Evolutionary conservation across 2,329 filamentous ascomycete genomes (phyloP), one percentile per base, ranked within the genome.

Genomic region (Penicillium hordei): DNA sequence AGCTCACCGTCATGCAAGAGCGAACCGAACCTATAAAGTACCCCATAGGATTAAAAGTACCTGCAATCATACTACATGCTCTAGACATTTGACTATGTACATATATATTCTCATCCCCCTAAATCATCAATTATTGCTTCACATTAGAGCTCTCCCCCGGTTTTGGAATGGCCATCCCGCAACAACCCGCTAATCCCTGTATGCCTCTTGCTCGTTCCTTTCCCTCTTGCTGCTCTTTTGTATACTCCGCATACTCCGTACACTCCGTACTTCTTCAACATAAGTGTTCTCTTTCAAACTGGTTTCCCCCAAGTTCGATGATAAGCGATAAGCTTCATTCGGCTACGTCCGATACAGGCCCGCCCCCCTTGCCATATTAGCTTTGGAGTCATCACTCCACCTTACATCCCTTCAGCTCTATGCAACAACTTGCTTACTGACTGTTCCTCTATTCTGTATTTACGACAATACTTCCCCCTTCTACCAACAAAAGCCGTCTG

Each of bases 271-370:
- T 31, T 36, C 40, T 31, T 25, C 13, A 23, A 19, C 17, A 29
- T 13, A 33, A 10, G 33, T 29, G 38, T 31, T 25, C 45, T 25
- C 39, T 40, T 44, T 17, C 17, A 25, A 19, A 25, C 29, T n/a
- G 33, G 29, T 15, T 38, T 33, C 19, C 34, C 45, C 54, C 57
- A 38, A 36, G 48, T 60, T 57, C 60, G 62, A 63, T 63, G 61
- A 65, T 63, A 65, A 60, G 45, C 60, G 63, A 65, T 67, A 67
- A 67, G 58, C 55, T 55, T 57, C 50, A 52, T 19, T 36, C 50
- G 39, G 50, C 29, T 58, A 55, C 60, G 36, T 46, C 63, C 65
- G 63, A 64, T 60, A 65, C 52, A 59, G 65, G 63, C 60, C 62
- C 65, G 62, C 59, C 52, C 62, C 58, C 61, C 62, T 53, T 52